These are phyloP conservation scores for Ustilago cynodontis DNA, from an alignment of 1,284 basidiomycete genomes.

Conservation along the genomic window DNA sequence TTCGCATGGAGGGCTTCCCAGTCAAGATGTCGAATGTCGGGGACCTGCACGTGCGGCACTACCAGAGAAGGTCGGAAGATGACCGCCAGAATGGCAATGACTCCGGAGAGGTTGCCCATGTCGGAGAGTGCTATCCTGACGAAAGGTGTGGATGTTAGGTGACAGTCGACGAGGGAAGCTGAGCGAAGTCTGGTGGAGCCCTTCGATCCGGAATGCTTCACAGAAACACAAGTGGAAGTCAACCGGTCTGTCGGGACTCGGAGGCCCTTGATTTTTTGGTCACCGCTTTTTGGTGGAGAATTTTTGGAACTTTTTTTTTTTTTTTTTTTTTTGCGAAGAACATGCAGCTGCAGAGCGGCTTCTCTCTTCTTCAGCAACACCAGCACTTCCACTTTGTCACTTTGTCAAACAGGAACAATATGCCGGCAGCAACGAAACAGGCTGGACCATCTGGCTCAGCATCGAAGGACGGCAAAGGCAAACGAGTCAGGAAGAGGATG, in stretches of 20 bases:
- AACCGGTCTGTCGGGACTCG: constrained; percentile 29
- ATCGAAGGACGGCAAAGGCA: constrained; percentile 30
- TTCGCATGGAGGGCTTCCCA: constrained; percentile 81
- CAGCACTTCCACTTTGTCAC: background rate
- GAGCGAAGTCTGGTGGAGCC: background rate
- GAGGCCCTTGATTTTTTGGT: constrained; percentile 16
- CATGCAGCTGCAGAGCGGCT: background rate
- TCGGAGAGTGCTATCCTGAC: background rate
- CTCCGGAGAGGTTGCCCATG: constrained; percentile 78
- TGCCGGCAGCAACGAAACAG: constrained; percentile 5
- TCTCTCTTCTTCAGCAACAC: background rate
- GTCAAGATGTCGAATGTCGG: constrained; percentile 89
- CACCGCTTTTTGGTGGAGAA: constrained; percentile 24
- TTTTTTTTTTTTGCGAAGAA: constrained; percentile 1
- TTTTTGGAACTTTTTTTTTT: constrained; percentile 10
- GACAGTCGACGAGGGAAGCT: too few relatives aligned
- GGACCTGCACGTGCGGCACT: constrained; percentile 78
- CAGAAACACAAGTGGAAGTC: background rate
- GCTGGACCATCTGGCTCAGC: constrained; percentile 28
- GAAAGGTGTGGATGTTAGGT: background rate
- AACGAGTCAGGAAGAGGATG: constrained; percentile 33
- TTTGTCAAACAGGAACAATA: background rate
- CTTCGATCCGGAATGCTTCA: constrained; percentile 11
- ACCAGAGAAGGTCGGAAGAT: constrained; percentile 80
- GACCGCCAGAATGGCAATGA: constrained; percentile 81